Conservation (phyloP, 2,329 filamentous ascomycete species). For the Magnaporthales sp. region DNA sequence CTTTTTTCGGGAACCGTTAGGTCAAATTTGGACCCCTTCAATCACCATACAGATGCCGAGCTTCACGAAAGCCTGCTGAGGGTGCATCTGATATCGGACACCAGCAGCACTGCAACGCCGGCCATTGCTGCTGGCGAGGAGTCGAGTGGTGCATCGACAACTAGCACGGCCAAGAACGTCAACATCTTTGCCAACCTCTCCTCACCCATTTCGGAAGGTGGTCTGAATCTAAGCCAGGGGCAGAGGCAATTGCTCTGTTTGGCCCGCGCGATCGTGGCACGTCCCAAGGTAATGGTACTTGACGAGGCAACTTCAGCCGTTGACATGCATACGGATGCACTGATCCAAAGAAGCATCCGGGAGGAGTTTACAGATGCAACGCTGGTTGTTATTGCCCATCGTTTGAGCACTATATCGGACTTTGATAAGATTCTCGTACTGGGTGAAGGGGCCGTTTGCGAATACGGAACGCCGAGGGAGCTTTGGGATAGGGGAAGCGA, state of each 20-base stretch:
- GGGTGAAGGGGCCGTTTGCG: conserved; percentile 56
- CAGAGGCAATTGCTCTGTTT: conserved; percentile 70
- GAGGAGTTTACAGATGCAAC: conserved; percentile 63
- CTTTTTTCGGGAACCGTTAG: conserved; percentile 73
- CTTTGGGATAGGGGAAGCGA: conserved; percentile 43
- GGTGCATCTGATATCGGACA: conserved; percentile 52
- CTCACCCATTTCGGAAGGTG: conserved; percentile 60
- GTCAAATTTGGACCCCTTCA: conserved; percentile 69
- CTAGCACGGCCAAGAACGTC: conserved; percentile 37
- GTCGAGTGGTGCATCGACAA: conserved; percentile 25
- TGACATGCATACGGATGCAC: conserved; percentile 65
- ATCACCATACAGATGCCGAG: conserved; percentile 58
- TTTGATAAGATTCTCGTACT: conserved; percentile 69
- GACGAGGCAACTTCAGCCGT: conserved; percentile 75
- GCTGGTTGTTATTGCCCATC: conserved; percentile 66
- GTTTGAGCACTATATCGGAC: conserved; percentile 67
- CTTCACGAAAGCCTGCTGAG: conserved; percentile 61
- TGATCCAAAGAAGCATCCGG: conserved; percentile 66
- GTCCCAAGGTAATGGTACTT: conserved; percentile 69
- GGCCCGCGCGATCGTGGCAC: conserved; percentile 61
- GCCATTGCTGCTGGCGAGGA: conserved; percentile 5
- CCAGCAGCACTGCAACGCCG: conserved; percentile 29
- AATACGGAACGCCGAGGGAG: conserved; percentile 57
- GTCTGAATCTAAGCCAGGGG: conserved; percentile 66
- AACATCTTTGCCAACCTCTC: conserved; percentile 58